Percentiles rank a stretch among this genome's conserved stretches.
phyloP scores from a whole-genome alignment of 108 stramenopile genomes.

The Nitzschia inconspicua region DNA sequence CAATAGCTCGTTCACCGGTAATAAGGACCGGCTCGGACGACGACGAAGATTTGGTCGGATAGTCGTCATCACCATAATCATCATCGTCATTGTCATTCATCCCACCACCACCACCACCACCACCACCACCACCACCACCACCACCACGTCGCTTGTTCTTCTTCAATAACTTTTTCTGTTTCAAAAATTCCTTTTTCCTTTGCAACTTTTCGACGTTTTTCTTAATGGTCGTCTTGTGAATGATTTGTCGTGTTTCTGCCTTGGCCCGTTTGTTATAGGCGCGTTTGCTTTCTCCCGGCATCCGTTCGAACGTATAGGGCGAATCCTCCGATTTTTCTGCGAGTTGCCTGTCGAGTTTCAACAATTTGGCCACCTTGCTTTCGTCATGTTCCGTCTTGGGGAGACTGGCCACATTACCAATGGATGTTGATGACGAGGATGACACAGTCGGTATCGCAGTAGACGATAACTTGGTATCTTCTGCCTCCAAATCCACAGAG shows the following conservation, averaged over 20 bases:
- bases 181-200: slow-evolving; percentile 49
- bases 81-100: background rate
- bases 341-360: slow-evolving; percentile 18
- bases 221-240: slow-evolving; percentile 2
- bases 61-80: slow-evolving; percentile 1
- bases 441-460: background rate
- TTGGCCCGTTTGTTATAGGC: slow-evolving; percentile 48
- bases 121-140: background rate
- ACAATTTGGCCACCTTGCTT: slow-evolving; percentile 15
- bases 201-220: slow-evolving; percentile 32
- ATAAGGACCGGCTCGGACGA: no score
- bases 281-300: slow-evolving; percentile 50
- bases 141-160: slow-evolving; percentile 25
- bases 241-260: slow-evolving; percentile 43
- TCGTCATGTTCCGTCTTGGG: slow-evolving; percentile 33
- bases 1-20: slow-evolving; percentile 9
- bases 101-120: background rate
- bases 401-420: slow-evolving; percentile 26
- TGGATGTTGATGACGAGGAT: background rate
- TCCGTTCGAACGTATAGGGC: slow-evolving; percentile 19
- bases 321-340: slow-evolving; percentile 19
- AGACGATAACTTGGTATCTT: background rate
- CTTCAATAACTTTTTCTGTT: slow-evolving; percentile 47
- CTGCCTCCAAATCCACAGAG: background rate
- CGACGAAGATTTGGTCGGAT: background rate